Conservation (phyloP, 1,139 yeast genomes). For the Taphrina pruni region DNA sequence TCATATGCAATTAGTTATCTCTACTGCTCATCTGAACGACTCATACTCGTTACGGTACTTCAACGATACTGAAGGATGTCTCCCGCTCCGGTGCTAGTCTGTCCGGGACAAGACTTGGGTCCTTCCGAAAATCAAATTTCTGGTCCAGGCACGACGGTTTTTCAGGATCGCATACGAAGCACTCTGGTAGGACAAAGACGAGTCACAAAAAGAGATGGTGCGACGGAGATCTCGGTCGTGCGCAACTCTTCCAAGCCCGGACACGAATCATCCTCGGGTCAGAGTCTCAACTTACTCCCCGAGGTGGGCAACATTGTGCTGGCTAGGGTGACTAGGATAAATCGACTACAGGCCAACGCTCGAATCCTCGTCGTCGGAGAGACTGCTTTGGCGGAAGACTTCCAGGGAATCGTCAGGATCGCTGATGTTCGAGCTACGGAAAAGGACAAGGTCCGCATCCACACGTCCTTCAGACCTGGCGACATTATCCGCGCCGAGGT, state of each 20-base stretch:
- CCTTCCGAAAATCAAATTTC: slow-evolving; percentile 43
- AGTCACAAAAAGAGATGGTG: slow-evolving; percentile 24
- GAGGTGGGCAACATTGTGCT: slow-evolving; percentile 84
- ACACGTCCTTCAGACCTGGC: slow-evolving; percentile 85
- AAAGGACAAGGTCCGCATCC: slow-evolving; percentile 80
- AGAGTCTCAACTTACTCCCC: slow-evolving; percentile 60
- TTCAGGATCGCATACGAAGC: slow-evolving; percentile 43
- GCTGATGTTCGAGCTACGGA: slow-evolving; percentile 85
- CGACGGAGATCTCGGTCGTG: slow-evolving; percentile 38
- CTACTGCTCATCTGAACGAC: too few species aligned
- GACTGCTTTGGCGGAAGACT: slow-evolving; percentile 62
- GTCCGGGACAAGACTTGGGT: slow-evolving; percentile 46
- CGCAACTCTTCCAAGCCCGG: not conserved
- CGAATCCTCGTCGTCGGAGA: slow-evolving; percentile 84
- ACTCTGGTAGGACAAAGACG: slow-evolving; percentile 33
- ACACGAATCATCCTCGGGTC: not conserved
- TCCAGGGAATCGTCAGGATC: slow-evolving; percentile 73
- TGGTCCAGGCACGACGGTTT: slow-evolving; percentile 46
- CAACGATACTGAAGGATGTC: not conserved
- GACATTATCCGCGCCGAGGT: slow-evolving; percentile 81
- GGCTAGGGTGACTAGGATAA: slow-evolving; percentile 72
- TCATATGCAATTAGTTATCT: too few species aligned
- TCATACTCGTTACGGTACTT: too few species aligned
- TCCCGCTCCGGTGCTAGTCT: slow-evolving; percentile 12
- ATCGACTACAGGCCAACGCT: slow-evolving; percentile 73